phyloP scores from a whole-genome alignment of 2,329 filamentous ascomycete species.

The Knufia petricola region DNA sequence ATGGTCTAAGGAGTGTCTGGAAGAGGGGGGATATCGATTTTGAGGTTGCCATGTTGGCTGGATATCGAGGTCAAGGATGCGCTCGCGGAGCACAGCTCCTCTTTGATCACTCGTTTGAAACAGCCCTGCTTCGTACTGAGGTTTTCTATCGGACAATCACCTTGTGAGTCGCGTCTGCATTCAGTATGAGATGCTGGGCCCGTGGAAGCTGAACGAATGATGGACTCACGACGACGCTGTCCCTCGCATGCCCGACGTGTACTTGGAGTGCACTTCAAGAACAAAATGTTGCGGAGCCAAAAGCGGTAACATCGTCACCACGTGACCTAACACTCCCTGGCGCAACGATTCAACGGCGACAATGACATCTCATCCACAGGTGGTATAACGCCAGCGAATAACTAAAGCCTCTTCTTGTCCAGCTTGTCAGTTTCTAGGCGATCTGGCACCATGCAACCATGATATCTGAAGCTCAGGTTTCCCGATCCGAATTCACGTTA shows the following conservation, averaged over 20 bases:
- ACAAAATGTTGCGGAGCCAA: constrained; percentile 10
- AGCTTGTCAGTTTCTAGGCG: too few relatives aligned
- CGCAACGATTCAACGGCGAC: too few relatives aligned
- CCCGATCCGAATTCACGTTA: too few relatives aligned
- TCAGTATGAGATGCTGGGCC: too few relatives aligned
- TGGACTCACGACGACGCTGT: background rate
- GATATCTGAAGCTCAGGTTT: too few relatives aligned
- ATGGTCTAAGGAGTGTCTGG: constrained; percentile 17
- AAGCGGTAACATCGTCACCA: background rate
- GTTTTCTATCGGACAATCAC: background rate
- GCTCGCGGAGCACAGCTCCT: background rate
- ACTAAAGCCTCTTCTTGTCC: too few relatives aligned
- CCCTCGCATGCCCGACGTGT: background rate
- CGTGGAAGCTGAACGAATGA: too few relatives aligned
- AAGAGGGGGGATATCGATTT: constrained; percentile 11
- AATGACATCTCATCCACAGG: background rate
- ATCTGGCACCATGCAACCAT: too few relatives aligned
- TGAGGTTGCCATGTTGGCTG: constrained; percentile 2
- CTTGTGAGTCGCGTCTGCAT: too few relatives aligned
- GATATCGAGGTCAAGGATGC: background rate
- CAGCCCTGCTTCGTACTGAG: background rate
- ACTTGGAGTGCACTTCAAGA: background rate
- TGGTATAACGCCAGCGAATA: too few relatives aligned
- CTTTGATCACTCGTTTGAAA: too few relatives aligned
- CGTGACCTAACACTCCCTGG: background rate